Evolutionary conservation across 805 yeast species (phyloP).

Genomic region (Ogataea naganishii): DNA sequence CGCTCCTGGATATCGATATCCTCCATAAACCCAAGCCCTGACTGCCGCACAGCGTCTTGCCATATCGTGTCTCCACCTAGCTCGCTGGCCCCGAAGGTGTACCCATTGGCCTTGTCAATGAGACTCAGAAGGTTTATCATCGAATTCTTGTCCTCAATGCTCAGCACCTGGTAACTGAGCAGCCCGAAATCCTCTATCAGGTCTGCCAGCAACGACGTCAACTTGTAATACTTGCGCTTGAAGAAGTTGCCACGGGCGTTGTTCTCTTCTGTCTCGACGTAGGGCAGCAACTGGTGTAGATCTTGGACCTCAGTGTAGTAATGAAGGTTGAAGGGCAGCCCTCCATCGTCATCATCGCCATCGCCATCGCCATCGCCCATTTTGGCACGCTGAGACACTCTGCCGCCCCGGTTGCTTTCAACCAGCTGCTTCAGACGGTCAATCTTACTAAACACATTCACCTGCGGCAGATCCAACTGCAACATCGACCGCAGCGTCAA

Average conservation of each 20-base stretch:
- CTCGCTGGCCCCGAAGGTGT: slow-evolving; percentile 86
- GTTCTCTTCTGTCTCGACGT: slow-evolving; percentile 63
- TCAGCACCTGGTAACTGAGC: slow-evolving; percentile 80
- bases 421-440: slow-evolving; percentile 60
- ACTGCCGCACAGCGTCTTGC: slow-evolving; percentile 89
- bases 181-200: slow-evolving; percentile 80
- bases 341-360: slow-evolving; percentile 37
- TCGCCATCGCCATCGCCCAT: slow-evolving; percentile 8
- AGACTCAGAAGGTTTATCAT: slow-evolving; percentile 76
- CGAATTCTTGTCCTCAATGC: slow-evolving; percentile 84
- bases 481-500: slow-evolving; percentile 86
- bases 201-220: slow-evolving; percentile 75
- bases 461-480: slow-evolving; percentile 85
- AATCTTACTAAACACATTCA: slow-evolving; percentile 87
- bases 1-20: slow-evolving; percentile 82
- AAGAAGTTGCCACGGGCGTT: slow-evolving; percentile 50
- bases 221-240: slow-evolving; percentile 34
- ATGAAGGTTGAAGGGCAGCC: slow-evolving; percentile 72
- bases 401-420: slow-evolving; percentile 15
- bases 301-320: slow-evolving; percentile 93
- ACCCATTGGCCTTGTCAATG: slow-evolving; percentile 90
- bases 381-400: slow-evolving; percentile 6
- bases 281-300: slow-evolving; percentile 56
- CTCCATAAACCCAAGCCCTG: slow-evolving; percentile 43
- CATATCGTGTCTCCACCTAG: slow-evolving; percentile 95